Percentiles rank a stretch among this genome's conserved stretches.
Conservation (phyloP, 768 basidiomycete species). For the Pisolithus albus region DNA sequence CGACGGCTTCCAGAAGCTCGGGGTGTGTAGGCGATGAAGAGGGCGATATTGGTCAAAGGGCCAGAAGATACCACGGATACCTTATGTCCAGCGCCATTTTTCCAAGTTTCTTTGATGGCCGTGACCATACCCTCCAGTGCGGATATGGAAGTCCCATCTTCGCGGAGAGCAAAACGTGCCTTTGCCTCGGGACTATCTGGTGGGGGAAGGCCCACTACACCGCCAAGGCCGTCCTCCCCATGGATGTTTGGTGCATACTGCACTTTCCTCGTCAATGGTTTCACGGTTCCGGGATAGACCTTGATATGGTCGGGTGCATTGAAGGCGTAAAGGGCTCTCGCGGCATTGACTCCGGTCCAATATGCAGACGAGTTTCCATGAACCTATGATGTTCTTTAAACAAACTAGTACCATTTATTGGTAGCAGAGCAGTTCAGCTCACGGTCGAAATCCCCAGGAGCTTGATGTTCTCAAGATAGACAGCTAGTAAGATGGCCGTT, state of each 20-base stretch:
- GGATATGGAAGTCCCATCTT: conserved; percentile 36
- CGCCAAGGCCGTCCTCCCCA: conserved; percentile 75
- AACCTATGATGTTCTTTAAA: conserved; percentile 40
- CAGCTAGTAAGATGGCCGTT: conserved; percentile 70
- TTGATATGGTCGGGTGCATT: conserved; percentile 51
- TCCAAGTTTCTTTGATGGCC: conserved; percentile 50
- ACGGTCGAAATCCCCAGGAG: conserved; percentile 85
- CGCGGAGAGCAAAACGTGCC: conserved; percentile 39
- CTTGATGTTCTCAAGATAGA: conserved; percentile 55
- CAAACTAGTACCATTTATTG: not conserved
- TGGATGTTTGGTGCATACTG: conserved; percentile 75
- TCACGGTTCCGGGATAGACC: conserved; percentile 63
- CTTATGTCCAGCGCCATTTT: conserved; percentile 50
- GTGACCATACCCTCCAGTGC: conserved; percentile 68
- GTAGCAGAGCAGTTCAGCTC: conserved; percentile 10
- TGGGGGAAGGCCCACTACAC: conserved; percentile 69
- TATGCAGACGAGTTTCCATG: conserved; percentile 71
- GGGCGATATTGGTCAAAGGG: conserved; percentile 77
- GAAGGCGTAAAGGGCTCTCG: conserved; percentile 70
- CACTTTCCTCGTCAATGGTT: conserved; percentile 57
- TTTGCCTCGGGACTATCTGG: conserved; percentile 42
- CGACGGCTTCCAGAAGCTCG: conserved; percentile 41
- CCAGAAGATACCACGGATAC: conserved; percentile 71
- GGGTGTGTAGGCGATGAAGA: conserved; percentile 58
- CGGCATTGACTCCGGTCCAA: conserved; percentile 65